Evolutionary conservation across 371 early-diverging fungal genomes (phyloP).

Genomic region (Homolaphlyctis polyrhiza): DNA sequence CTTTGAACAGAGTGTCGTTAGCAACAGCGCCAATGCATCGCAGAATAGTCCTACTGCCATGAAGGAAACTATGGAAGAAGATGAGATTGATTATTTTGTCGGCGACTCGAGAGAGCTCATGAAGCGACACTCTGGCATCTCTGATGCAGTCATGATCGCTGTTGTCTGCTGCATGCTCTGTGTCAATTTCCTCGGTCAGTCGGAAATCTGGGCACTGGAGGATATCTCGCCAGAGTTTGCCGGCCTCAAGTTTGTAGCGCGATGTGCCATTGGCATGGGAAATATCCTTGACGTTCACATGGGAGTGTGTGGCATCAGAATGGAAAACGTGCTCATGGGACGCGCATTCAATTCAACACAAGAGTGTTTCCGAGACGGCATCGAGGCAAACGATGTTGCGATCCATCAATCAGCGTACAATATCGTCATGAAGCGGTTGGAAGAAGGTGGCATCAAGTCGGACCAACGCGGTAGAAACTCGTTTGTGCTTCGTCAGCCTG

Average conservation of each 20-base stretch:
- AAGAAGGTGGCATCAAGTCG: neutral
- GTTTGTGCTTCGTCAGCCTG: neutral
- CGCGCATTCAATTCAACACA: neutral
- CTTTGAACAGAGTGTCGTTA: neutral
- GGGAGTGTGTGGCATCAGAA: slow-evolving; percentile 4
- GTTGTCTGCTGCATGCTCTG: slow-evolving; percentile 3
- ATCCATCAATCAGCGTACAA: neutral
- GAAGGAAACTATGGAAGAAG: neutral
- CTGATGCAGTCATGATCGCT: neutral
- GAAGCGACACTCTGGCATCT: neutral
- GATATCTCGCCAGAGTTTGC: slow-evolving; percentile 6
- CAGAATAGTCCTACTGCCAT: neutral
- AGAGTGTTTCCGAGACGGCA: neutral
- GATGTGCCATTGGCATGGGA: slow-evolving; percentile 3
- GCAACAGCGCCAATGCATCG: neutral
- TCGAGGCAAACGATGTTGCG: neutral
- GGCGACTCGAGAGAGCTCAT: neutral
- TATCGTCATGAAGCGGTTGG: neutral
- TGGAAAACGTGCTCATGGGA: slow-evolving; percentile 3
- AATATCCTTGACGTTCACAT: neutral
- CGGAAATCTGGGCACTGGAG: slow-evolving; percentile 13
- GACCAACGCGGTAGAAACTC: neutral
- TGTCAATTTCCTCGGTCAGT: slow-evolving; percentile 2
- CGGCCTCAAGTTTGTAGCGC: slow-evolving; percentile 3
- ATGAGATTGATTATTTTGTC: neutral